Base-by-base conservation (phyloP, 129 eudicot genomes). In the Artemisia tridentata region DNA sequence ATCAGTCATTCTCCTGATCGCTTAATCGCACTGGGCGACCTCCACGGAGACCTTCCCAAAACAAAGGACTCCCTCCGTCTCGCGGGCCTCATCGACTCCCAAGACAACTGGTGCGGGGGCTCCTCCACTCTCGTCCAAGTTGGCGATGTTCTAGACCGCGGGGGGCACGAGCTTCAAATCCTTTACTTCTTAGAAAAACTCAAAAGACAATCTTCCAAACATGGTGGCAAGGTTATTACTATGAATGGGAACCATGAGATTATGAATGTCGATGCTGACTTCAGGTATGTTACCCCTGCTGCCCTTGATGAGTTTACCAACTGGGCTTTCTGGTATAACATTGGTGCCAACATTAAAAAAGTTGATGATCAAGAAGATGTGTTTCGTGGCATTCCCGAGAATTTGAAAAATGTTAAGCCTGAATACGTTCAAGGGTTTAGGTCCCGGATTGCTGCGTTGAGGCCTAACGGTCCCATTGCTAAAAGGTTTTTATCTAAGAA, bases 221-320 rank as follows among this genome's bases (percentile, higher is more conserved):
- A 11, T 3, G 91, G 92, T 0, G 97, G 99, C 0, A 69, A 19
- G 31, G 62, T 93, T 3, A 83, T 90, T 27, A 90, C 96, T 31
- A 85, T 93, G 96, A 93, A 90, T 12, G 99, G 96, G 0, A 93
- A 93, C 67, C 99, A 93, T 59, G 97, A 93, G 60, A 90, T 86
- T 43, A 87, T 93, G 99, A 93, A 93, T 15, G 82, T 93, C 0
- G 96, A 81, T 18, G 83, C 82, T 2, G 97, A 93, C 81, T 93
- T 93, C 64, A 68, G 99, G 72, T 90, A 18, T 29, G 91, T 65
- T 0, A 77, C 90, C 9, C 63, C 19, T 0, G 68, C 76, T 1
- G 96, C 88, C 2, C 62, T 89, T 0, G 68, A 82, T 5, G 99
- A 93, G 20, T 93, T 93, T 61, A 57, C 61, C 18, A 69, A 78